These are phyloP conservation scores for Ophiostoma quercus DNA, from an alignment of 2,329 filamentous ascomycete species.

Conservation along the genomic window DNA sequence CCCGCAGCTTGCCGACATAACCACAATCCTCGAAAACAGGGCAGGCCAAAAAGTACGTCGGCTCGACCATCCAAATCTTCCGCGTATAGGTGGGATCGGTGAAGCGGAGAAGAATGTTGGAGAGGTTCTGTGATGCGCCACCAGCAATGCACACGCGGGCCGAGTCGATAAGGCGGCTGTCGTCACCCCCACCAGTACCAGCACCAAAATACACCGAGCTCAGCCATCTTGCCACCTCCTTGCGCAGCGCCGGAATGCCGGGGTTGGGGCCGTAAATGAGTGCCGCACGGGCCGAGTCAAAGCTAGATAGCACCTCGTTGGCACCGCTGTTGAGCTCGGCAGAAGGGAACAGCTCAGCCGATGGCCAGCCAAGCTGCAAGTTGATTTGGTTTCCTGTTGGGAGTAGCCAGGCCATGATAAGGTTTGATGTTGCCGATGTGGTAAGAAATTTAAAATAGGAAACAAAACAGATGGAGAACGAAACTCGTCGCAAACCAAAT, in stretches of 20 bases:
- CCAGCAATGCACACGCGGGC: constrained; percentile 58
- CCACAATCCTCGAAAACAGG: constrained; percentile 61
- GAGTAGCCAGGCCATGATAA: constrained; percentile 14
- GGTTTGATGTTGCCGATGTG: background rate
- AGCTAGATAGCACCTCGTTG: constrained; percentile 40
- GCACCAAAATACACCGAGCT: constrained; percentile 48
- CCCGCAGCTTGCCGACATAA: constrained; percentile 52
- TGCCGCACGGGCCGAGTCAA: background rate
- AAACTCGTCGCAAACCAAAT: background rate
- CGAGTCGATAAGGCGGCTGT: constrained; percentile 25
- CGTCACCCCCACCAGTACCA: background rate
- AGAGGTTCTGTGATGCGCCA: constrained; percentile 62
- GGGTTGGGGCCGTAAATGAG: constrained; percentile 55
- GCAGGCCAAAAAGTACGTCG: constrained; percentile 61
- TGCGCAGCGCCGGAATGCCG: constrained; percentile 50
- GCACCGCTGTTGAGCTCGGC: constrained; percentile 48
- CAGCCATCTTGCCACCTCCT: constrained; percentile 56
- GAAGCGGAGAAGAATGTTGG: constrained; percentile 57
- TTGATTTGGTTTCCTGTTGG: constrained; percentile 29
- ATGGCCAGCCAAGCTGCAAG: constrained; percentile 33
- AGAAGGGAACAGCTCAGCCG: constrained; percentile 48
- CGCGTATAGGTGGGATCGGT: constrained; percentile 60
- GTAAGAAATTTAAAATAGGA: background rate
- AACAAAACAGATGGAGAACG: background rate
- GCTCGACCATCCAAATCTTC: constrained; percentile 60